phyloP scores from a whole-genome alignment of 2,329 filamentous ascomycete species.

The Cercospora sesami region DNA sequence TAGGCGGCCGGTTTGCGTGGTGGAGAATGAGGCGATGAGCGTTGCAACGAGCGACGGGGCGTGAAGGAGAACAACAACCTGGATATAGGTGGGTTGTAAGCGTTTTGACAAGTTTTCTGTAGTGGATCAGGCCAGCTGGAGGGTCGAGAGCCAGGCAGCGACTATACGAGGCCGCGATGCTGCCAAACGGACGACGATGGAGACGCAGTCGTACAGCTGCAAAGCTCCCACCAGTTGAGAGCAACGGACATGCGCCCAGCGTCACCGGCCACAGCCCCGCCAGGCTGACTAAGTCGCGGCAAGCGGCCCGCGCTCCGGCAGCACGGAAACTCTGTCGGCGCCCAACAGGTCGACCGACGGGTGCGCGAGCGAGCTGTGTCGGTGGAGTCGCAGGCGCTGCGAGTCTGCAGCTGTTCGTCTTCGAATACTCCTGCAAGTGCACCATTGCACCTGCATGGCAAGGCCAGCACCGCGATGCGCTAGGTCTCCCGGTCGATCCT shows the following conservation, averaged over 20 bases:
- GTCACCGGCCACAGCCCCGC: neutral
- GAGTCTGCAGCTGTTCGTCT: neutral
- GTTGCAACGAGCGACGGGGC: neutral
- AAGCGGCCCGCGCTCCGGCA: neutral
- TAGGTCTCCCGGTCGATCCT: conserved; percentile 3
- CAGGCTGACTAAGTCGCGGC: neutral
- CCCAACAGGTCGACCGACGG: neutral
- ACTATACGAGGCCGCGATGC: neutral
- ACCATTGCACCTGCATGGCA: neutral
- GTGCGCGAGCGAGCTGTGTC: neutral
- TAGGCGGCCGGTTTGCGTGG: conserved; percentile 3
- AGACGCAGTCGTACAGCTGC: neutral
- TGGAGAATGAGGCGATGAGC: conserved; percentile 19
- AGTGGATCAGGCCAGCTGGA: conserved; percentile 1
- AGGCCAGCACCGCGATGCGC: neutral
- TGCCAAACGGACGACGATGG: conserved; percentile 4
- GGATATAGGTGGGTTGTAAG: neutral
- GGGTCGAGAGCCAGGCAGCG: conserved; percentile 10
- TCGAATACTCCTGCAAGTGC: neutral
- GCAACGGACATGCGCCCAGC: neutral
- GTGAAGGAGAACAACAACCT: neutral
- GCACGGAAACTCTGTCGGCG: neutral
- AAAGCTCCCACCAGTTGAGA: neutral
- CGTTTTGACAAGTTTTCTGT: neutral
- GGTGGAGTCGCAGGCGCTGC: neutral